Base-by-base conservation (phyloP, 345 rosid genomes). In the Heritiera fomes region DNA sequence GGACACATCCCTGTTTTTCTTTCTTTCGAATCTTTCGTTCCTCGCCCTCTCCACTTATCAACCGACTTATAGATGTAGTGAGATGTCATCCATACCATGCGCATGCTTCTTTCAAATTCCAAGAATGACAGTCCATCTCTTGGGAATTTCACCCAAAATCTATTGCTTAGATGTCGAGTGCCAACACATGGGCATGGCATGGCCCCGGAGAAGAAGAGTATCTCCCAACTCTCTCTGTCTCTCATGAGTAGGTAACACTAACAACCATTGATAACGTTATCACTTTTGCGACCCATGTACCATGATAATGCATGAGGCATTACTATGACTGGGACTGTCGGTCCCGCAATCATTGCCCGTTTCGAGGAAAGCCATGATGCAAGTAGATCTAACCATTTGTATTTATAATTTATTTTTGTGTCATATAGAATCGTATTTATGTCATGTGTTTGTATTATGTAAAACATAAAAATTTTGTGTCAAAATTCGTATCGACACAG, bases 291-390 rank as follows among this genome's bases (percentile, higher is more conserved):
- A 59, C 43, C 59, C 46, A 63, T 46, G 46, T 63, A 72, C 50
- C 43, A 38, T 52, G 53, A 56, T 15, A 45, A 61, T 15, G 49
- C 61, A 6, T 41, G 3, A 38, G 45, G 5, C 17, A 43, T 8
- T 52, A 43, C 14, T 43, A 3, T 17, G n/a, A 78, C 84, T 69
- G 77, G 47, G 53, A 61, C 52, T 69, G 68, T 45, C 76, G 53
- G 55, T 34, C 1, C 69, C 68, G 75, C 30, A 75, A 78, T 78
- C 77, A 78, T 75, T 78, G 71, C 62, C 79, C 73, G 78, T 67
- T 76, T 46, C n/a, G 56, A 1, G 50, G 23, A 8, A 30, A 38
- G n/a, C n/a, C n/a, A n/a, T n/a, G n/a, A n/a, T n/a, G n/a, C n/a
- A n/a, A n/a, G n/a, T n/a, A n/a, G n/a, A n/a, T n/a, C n/a, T n/a